These are phyloP conservation scores for Pseudopithomyces maydicus DNA, from an alignment of 2,329 filamentous ascomycete species.

Conservation along the genomic window DNA sequence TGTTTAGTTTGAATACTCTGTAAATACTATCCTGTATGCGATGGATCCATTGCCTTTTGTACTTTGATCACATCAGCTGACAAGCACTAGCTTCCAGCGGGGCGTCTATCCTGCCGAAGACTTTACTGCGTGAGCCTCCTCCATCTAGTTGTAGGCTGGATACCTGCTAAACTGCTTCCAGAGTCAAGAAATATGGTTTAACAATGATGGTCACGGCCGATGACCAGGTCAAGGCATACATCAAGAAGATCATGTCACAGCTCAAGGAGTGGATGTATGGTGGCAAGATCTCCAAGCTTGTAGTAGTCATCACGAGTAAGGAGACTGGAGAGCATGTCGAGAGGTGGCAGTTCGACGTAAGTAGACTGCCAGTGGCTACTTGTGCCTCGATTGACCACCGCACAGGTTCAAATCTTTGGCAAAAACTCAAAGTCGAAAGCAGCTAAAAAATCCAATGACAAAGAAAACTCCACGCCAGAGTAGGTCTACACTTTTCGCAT, in stretches of 20 bases:
- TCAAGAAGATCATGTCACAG: constrained; percentile 99
- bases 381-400: constrained; percentile 32
- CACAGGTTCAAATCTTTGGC: constrained; percentile 63
- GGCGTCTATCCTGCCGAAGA: constrained; percentile 88
- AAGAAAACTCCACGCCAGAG: constrained; percentile 70
- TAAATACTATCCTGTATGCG: constrained; percentile 88
- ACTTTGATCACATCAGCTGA: neutral
- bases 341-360: constrained; percentile 95
- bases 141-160: constrained; percentile 33
- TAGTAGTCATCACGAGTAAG: constrained; percentile 95
- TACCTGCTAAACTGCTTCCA: constrained; percentile 35
- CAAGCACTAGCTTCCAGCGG: constrained; percentile 73
- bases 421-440: constrained; percentile 57
- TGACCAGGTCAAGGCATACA: constrained; percentile 98
- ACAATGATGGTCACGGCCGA: constrained; percentile 98
- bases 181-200: constrained; percentile 98
- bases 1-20: constrained; percentile 88
- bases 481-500: constrained; percentile 40
- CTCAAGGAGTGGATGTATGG: constrained; percentile 97
- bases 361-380: constrained; percentile 35
- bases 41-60: neutral
- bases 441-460: constrained; percentile 60
- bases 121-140: constrained; percentile 68
- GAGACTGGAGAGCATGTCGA: constrained; percentile 96
- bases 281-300: constrained; percentile 95